Evolutionary conservation across 2,329 filamentous ascomycete species (phyloP), one percentile per base, ranked within the genome.

Genomic region (Neonectria faginata): DNA sequence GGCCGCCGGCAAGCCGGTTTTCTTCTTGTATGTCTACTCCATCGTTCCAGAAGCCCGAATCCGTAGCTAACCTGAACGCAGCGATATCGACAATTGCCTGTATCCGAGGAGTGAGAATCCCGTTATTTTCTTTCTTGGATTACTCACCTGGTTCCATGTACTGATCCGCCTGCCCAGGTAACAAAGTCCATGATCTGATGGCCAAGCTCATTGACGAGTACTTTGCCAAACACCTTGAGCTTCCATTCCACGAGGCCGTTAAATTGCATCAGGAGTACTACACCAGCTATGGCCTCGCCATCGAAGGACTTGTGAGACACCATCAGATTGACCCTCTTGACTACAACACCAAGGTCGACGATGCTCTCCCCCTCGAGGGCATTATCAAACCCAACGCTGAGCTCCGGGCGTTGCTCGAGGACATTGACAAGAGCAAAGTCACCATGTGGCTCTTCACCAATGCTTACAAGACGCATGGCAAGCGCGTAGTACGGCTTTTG

Each of bases 41-140:
- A 27, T 22, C 6, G 41, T 29, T 41, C 2, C 16, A 36, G 36
- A 12, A n/a, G 14, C 27, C 29, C 20, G 33, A 4, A 18, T 20
- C 14, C 16, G 11, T 16, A 16, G 36, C 64, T 74, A 65, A 73
- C 50, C 57, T 52, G 18, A 18, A 16, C 18, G 88, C 79, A 98
- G 97, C 76, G 96, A 99, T 77, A 98, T 99, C 76, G 96, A 99
- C 84, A 99, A 99, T 77, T 99, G 97, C 80, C 88, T 98, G 60
- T 98, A 97, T 75, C 89, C 94, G 0, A 94, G 91, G 80, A 94
- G 92, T 94, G 76, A 79, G 86, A 56, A 27, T 41, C 9, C 47
- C n/a, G 31, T 39, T 18, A 29, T 25, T 31, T 31, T 7, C 20
- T 12, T 25, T n/a, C 29, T 3, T 18, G 7, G 8, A 36, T 16